A percentile compares a stretch with the other conserved stretches of the same genome.
Evolutionary conservation across 2,329 filamentous ascomycete genomes (phyloP).

Genomic region (Fusarium anguioides): DNA sequence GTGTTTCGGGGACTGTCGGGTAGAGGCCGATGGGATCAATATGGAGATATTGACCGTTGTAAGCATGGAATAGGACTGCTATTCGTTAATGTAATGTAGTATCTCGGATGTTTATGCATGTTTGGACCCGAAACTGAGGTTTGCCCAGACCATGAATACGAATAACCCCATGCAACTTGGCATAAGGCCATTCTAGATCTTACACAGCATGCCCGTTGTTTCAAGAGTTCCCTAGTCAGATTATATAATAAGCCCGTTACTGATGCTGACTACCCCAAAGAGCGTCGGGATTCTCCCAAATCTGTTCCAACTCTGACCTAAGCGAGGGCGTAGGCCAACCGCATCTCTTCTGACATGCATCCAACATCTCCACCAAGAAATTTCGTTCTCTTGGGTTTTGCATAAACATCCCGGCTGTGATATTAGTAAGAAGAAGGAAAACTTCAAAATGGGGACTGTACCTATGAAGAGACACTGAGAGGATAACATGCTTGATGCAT

Average conservation of each 20-base stretch:
- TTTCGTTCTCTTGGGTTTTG: conserved; percentile 26
- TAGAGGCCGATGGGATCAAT: not conserved
- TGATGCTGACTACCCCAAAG: conserved; percentile 3
- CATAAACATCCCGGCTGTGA: conserved; percentile 31
- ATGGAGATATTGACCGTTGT: no score
- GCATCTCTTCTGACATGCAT: conserved; percentile 36
- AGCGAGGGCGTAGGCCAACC: conserved; percentile 41
- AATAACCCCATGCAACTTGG: no score
- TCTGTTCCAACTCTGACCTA: conserved; percentile 31
- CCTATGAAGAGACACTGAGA: conserved; percentile 55
- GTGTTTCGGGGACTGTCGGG: conserved; percentile 32
- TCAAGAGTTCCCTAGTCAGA: not conserved
- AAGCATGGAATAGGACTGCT: not conserved
- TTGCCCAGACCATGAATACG: not conserved
- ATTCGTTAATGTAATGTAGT: not conserved
- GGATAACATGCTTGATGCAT: conserved; percentile 55
- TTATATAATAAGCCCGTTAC: not conserved
- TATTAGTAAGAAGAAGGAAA: fast-evolving
- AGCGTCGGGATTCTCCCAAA: conserved; percentile 29
- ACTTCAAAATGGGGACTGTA: fast-evolving
- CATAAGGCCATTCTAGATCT: not conserved
- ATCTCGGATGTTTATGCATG: not conserved
- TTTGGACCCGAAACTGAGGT: not conserved
- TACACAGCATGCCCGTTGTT: no score
- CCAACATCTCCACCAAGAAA: conserved; percentile 35